These are phyloP conservation scores for Orbilia quercus DNA, from an alignment of 2,329 filamentous ascomycete genomes.

Conservation along the genomic window DNA sequence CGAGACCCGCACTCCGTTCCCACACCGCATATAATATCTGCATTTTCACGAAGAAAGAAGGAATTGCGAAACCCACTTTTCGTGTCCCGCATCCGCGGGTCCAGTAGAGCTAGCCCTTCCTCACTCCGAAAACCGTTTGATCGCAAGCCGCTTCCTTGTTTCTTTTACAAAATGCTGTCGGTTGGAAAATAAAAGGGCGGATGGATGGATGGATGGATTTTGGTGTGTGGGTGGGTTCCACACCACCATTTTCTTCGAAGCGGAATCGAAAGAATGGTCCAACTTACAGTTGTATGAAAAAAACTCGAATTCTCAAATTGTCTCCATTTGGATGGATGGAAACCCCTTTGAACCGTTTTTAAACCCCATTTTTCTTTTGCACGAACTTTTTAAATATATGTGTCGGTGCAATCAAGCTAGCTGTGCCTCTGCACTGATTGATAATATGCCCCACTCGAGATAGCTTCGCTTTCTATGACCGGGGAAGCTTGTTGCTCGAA, in stretches of 20 bases:
- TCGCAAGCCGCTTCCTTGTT: slow-evolving; percentile 51
- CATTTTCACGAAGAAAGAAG: slow-evolving; percentile 36
- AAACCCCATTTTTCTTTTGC: slow-evolving; percentile 18
- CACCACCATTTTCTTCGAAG: slow-evolving; percentile 24
- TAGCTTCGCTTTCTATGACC: slow-evolving; percentile 36
- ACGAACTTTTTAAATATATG: no score
- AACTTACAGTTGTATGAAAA: no score
- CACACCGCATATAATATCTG: slow-evolving; percentile 43
- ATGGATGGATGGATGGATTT: no score
- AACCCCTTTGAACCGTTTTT: neutral
- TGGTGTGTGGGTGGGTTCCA: no score
- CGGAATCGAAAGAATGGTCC: neutral
- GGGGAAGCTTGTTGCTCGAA: slow-evolving; percentile 42
- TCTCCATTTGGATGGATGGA: neutral
- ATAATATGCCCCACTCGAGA: slow-evolving; percentile 24
- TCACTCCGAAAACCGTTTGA: slow-evolving; percentile 40
- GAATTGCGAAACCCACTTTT: slow-evolving; percentile 42
- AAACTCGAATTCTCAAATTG: neutral
- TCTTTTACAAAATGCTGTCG: slow-evolving; percentile 25
- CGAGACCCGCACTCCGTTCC: slow-evolving; percentile 21
- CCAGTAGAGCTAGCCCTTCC: slow-evolving; percentile 41
- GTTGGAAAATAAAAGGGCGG: slow-evolving; percentile 4
- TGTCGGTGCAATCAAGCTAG: no score
- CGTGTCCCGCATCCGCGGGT: slow-evolving; percentile 56
- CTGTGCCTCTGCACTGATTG: no score